Evolutionary conservation across 306 rosid genomes (phyloP).

Genomic region (Canavalia gladiata): DNA sequence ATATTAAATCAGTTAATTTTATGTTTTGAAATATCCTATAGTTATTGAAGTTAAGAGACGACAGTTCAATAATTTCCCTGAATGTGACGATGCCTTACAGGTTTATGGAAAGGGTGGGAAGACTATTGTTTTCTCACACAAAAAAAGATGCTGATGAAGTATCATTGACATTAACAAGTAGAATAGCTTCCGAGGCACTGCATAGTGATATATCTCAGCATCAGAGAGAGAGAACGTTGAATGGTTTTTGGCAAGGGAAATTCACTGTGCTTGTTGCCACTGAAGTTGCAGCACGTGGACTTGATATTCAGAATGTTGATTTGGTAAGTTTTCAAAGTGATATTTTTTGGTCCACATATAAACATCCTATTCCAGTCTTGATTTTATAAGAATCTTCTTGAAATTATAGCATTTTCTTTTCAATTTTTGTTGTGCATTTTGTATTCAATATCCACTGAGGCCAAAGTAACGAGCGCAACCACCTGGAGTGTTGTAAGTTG

Average conservation of each 20-base stretch:
- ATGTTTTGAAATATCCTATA: not conserved
- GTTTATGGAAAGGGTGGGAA: slow-evolving; percentile 98
- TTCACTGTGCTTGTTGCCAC: slow-evolving; percentile 98
- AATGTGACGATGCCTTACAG: slow-evolving; percentile 59
- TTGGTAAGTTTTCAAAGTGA: slow-evolving; percentile 59
- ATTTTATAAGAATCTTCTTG: slow-evolving; percentile 35
- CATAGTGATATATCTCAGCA: slow-evolving; percentile 99
- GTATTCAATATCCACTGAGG: slow-evolving; percentile 18
- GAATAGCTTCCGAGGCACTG: slow-evolving; percentile 93
- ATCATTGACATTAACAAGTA: slow-evolving; percentile 83
- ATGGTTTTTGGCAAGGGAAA: slow-evolving; percentile 97
- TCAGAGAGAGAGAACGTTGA: slow-evolving; percentile 96
- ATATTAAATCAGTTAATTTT: slow-evolving; percentile 23
- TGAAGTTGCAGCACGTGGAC: slow-evolving; percentile 99
- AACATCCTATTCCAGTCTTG: slow-evolving; percentile 17
- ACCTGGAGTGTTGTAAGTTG: slow-evolving; percentile 13
- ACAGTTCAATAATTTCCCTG: slow-evolving; percentile 12
- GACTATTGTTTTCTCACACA: slow-evolving; percentile 96
- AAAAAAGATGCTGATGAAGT: slow-evolving; percentile 99
- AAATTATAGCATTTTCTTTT: slow-evolving; percentile 1
- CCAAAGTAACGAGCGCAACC: slow-evolving; percentile 18
- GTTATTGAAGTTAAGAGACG: not conserved
- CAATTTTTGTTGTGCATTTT: not conserved
- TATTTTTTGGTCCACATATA: slow-evolving; percentile 29
- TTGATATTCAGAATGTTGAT: slow-evolving; percentile 98